phyloP scores from a whole-genome alignment of 805 yeast genomes.

The Wickerhamomyces sydowiorum region DNA sequence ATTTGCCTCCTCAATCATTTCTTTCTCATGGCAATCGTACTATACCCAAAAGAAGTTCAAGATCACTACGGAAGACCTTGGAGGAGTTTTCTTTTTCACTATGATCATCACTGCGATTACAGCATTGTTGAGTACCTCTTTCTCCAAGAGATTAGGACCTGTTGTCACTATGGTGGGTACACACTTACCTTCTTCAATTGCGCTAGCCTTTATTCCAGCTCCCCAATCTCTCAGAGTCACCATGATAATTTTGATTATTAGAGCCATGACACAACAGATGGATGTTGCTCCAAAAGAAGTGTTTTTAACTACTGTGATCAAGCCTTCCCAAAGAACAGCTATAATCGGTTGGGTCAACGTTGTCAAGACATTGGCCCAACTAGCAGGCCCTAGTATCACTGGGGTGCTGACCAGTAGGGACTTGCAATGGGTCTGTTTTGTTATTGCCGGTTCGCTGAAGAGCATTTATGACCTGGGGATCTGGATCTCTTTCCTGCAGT shows the following conservation, averaged over 20 bases:
- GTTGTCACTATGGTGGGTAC: conserved; percentile 65
- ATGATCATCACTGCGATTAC: conserved; percentile 58
- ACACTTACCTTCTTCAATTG: conserved; percentile 70
- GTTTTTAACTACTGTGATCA: conserved; percentile 62
- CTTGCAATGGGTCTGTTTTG: conserved; percentile 41
- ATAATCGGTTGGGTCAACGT: conserved; percentile 82
- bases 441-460: conserved; percentile 40
- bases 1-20: conserved; percentile 81
- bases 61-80: conserved; percentile 51
- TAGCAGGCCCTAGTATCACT: conserved; percentile 72
- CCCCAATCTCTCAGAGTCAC: conserved; percentile 36
- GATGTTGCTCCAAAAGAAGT: conserved; percentile 88
- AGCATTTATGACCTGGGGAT: background rate
- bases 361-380: conserved; percentile 75
- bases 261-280: conserved; percentile 65
- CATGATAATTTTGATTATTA: conserved; percentile 42
- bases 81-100: conserved; percentile 57
- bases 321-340: conserved; percentile 55
- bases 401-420: conserved; percentile 59
- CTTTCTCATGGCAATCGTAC: conserved; percentile 79
- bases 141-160: conserved; percentile 67
- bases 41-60: conserved; percentile 57
- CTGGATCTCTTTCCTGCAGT: background rate
- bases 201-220: conserved; percentile 46
- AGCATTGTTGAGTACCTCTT: conserved; percentile 65